Evolutionary conservation across 208 protist genomes (phyloP).

Genomic region (Phytomonas serpens): DNA sequence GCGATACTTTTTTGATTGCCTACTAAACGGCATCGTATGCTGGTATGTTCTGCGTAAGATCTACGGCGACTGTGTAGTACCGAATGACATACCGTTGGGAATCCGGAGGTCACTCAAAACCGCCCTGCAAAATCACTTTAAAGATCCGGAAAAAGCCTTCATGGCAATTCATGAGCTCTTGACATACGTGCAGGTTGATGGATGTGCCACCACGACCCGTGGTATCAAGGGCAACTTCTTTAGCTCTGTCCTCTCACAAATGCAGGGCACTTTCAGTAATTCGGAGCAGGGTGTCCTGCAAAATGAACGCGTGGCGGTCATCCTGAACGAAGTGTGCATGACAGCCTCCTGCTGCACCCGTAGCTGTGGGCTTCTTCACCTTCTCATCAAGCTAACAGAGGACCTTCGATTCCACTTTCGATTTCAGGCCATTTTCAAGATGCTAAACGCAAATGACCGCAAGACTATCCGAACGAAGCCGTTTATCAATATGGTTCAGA

Average conservation of each 20-base stretch:
- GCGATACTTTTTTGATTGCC: constrained; percentile 74
- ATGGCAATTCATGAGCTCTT: constrained; percentile 55
- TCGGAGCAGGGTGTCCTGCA: constrained; percentile 37
- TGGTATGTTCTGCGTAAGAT: constrained; percentile 52
- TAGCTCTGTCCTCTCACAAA: constrained; percentile 66
- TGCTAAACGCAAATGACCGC: constrained; percentile 41
- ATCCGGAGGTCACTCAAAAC: constrained; percentile 35
- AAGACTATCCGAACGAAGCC: constrained; percentile 61
- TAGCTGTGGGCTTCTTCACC: constrained; percentile 42
- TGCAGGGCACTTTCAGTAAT: constrained; percentile 41
- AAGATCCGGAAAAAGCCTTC: constrained; percentile 56
- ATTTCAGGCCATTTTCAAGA: constrained; percentile 69
- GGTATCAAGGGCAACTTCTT: constrained; percentile 67
- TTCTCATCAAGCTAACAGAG: constrained; percentile 76
- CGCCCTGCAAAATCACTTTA: constrained; percentile 56
- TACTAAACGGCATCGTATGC: constrained; percentile 62
- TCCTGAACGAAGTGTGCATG: constrained; percentile 46
- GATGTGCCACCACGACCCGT: constrained; percentile 8
- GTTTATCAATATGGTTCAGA: constrained; percentile 67
- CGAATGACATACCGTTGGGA: constrained; percentile 36
- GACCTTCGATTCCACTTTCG: constrained; percentile 81
- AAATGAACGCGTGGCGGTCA: constrained; percentile 59
- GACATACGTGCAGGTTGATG: constrained; percentile 53
- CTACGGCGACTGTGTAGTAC: constrained; percentile 44
- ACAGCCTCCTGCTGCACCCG: constrained; percentile 72